Evolutionary conservation across 2,329 filamentous ascomycete genomes (phyloP), one percentile per base, ranked within the genome.

Genomic region (Calycina herbarum): DNA sequence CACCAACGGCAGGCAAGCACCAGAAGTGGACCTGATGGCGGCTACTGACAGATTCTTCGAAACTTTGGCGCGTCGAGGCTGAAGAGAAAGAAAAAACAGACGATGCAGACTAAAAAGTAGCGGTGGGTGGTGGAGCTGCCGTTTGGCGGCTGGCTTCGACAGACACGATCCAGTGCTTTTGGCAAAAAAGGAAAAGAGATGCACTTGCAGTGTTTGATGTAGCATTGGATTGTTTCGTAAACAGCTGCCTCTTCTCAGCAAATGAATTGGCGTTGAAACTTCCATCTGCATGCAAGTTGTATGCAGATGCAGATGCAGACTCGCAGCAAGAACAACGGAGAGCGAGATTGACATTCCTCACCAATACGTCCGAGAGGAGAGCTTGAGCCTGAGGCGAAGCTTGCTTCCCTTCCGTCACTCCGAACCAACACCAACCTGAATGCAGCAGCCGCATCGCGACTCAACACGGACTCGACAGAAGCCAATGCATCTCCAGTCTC

Each of bases 321-420:
- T 59, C 48, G 59, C 64, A 60, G 64, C 61, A 62, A 66, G 64
- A 61, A 48, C 54, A 57, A 59, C 59, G 17, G 15, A 45, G 63
- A 33, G 29, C 45, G 63, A 64, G 24, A 57, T 65, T 58, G 59
- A 57, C 48, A 54, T 62, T 65, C 59, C 58, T 20, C 11, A 59
- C 59, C 64, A 65, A 59, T 65, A 51, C 59, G 58, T 40, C 15
- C 40, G 40, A 11, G 10, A 42, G 40, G 40, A 40, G 8, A 40
- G n/a, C 40, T n/a, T 7, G n/a, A 42, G 31, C 31, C 17, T 42
- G 40, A 42, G 13, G 40, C 40, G 5, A 5, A 45, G 42, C 15
- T 7, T 20, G 20, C 20, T 20, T 45, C n/a, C 51, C 51, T 51
- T 29, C 59, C 64, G 38, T 58, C 24, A 59, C 38, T 54, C 56